A percentile compares a stretch with the other conserved stretches of the same genome.
phyloP scores from a whole-genome alignment of 306 rosid genomes.

The Argentina anserina region DNA sequence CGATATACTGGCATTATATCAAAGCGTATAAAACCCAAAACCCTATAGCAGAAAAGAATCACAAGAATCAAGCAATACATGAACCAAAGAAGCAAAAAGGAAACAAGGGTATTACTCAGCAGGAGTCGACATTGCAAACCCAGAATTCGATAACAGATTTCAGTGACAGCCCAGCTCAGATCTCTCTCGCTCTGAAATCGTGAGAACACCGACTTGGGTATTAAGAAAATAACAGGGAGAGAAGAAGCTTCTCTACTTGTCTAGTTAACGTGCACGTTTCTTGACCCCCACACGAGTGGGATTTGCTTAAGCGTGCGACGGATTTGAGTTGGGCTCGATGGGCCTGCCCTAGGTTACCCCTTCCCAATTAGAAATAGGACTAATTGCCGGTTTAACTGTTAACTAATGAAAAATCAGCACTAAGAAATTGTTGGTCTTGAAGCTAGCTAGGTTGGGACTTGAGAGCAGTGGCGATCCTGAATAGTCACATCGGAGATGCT shows the following conservation, averaged over 20 bases:
- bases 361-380: too few relatives aligned
- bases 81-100: constrained; percentile 2
- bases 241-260: constrained; percentile 21
- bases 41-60: not conserved
- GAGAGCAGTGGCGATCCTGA: too few relatives aligned
- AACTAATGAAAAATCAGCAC: too few relatives aligned
- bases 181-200: not conserved
- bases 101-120: constrained; percentile 64
- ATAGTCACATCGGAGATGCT: too few relatives aligned
- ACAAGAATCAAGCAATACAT: not conserved
- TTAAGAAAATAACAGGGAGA: not conserved
- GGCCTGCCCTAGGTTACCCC: too few relatives aligned
- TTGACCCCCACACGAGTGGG: constrained; percentile 2
- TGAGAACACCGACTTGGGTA: not conserved
- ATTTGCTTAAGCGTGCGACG: too few relatives aligned
- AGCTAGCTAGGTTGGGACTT: too few relatives aligned
- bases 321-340: not conserved
- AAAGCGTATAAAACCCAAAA: not conserved
- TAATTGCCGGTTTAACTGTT: too few relatives aligned
- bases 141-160: constrained; percentile 24
- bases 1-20: not conserved
- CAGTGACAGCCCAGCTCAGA: constrained; percentile 14
- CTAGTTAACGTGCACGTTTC: not conserved
- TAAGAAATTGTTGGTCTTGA: too few relatives aligned
- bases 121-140: constrained; percentile 73